Percentiles rank a stretch among this genome's conserved stretches.
Evolutionary conservation across 768 basidiomycete genomes (phyloP).

Genomic region (Suillus spraguei): DNA sequence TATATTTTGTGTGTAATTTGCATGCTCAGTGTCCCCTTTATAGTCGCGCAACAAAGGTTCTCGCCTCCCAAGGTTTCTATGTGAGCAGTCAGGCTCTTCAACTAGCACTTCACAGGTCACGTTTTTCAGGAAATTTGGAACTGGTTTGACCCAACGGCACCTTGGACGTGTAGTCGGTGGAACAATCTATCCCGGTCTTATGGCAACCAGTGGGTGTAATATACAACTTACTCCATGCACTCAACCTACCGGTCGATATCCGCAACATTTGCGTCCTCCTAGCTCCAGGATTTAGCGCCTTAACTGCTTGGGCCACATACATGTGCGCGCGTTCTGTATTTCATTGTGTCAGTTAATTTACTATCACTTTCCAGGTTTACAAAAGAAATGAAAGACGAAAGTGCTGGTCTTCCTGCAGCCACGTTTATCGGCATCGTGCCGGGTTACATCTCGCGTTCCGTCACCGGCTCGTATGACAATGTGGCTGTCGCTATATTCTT

Average conservation of each 20-base stretch:
- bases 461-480: slow-evolving; percentile 99
- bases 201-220: slow-evolving; percentile 99
- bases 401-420: slow-evolving; percentile 95
- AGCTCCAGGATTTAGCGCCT: slow-evolving; percentile 94
- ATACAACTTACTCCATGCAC: slow-evolving; percentile 83
- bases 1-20: slow-evolving; percentile 19
- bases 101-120: slow-evolving; percentile 13
- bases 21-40: slow-evolving; percentile 11
- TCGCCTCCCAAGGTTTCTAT: slow-evolving; percentile 94
- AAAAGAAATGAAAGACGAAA: slow-evolving; percentile 92
- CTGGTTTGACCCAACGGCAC: slow-evolving; percentile 98
- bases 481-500: slow-evolving; percentile 99
- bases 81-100: slow-evolving; percentile 47
- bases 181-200: slow-evolving; percentile 96
- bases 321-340: slow-evolving; percentile 55
- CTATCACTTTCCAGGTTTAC: slow-evolving; percentile 68
- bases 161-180: slow-evolving; percentile 98
- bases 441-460: too few relatives aligned
- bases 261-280: slow-evolving; percentile 95
- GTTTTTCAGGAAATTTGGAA: slow-evolving; percentile 94
- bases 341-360: not conserved
- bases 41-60: slow-evolving; percentile 90
- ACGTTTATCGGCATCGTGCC: slow-evolving; percentile 98
- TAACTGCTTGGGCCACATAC: slow-evolving; percentile 97
- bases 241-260: slow-evolving; percentile 97